Evolutionary conservation across 306 rosid species (phyloP).

Genomic region (cucumber (Cucumis sativus)): DNA sequence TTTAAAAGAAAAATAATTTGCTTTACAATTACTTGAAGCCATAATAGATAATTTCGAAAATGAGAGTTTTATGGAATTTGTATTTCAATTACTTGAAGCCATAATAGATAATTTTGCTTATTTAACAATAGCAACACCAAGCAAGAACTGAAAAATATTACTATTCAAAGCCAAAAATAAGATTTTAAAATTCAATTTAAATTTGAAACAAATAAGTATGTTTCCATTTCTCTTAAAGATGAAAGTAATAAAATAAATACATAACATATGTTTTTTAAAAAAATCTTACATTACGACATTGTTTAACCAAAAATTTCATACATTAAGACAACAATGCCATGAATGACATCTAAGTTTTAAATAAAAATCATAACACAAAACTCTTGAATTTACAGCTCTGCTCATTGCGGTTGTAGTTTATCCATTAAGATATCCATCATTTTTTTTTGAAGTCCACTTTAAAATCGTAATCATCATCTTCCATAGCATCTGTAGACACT

Average conservation of each 20-base stretch:
- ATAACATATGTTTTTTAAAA: neutral
- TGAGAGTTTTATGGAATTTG: no score
- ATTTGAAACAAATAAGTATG: neutral
- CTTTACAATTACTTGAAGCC: no score
- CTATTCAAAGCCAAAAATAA: neutral
- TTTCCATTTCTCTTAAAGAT: neutral
- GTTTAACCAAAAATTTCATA: neutral
- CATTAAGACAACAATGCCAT: neutral
- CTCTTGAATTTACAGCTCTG: neutral
- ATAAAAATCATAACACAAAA: neutral
- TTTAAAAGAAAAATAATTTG: no score
- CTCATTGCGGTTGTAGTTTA: neutral
- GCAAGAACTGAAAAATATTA: neutral
- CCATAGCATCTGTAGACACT: constrained; percentile 40
- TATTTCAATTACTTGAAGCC: no score
- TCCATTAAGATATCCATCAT: neutral
- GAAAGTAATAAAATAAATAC: no score
- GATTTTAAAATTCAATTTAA: neutral
- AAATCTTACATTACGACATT: neutral
- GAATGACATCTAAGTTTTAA: neutral
- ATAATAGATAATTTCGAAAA: no score
- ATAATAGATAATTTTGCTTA: no score
- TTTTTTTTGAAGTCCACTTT: constrained; percentile 61
- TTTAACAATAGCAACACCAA: no score
- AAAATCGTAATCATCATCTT: constrained; percentile 74